Evolutionary conservation across 1,139 yeast species (phyloP), one percentile per base, ranked within the genome.

Genomic region (Yamadazyma membranifaciens): DNA sequence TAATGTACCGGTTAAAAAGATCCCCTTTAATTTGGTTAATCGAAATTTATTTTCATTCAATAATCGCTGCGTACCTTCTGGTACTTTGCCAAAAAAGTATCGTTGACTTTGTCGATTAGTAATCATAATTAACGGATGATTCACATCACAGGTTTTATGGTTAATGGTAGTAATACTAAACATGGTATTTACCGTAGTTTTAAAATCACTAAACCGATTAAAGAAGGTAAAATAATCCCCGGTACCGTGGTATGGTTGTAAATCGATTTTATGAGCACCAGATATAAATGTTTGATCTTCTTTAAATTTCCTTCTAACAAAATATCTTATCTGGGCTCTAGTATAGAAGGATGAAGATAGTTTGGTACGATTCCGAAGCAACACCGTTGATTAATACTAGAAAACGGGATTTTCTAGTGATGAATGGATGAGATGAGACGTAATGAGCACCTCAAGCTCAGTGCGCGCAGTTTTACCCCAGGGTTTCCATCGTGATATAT

Each of bases 21-120:
- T 69, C 26, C 81, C 78, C 41, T 77, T 73, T 28, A 88, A 63
- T 48, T 78, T 81, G 33, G 75, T 75, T 15, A 81, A 63, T 45
- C 75, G 67, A 17, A 80, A 59, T 39, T 76, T 73, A 45, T 73
- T 69, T 44, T 81, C 84, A 44, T 76, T 75, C 38, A 83, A 60
- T 9, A 75, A 65, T 50, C 98, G 69, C 58, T 92, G 98, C 0
- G 89, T 65, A 1, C 98, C 98, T 56, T 89, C 97, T 4, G 94
- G 80, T 3, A 87, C 62, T 42, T 83, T 80, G 2, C 98, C 98
- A 56, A 92, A 76, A 35, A 89, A 62, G 52, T 82, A 87, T 44
- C 82, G 68, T 38, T 73, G 73, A 9, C 92, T 83, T 17, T 73
- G 71, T 37, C 69, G 52, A 41, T 65, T 65, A 20, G 72, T 62